A percentile compares a stretch with the other conserved stretches of the same genome.
Conservation (phyloP, 768 basidiomycete species). For the Phanerochaete sordida region DNA sequence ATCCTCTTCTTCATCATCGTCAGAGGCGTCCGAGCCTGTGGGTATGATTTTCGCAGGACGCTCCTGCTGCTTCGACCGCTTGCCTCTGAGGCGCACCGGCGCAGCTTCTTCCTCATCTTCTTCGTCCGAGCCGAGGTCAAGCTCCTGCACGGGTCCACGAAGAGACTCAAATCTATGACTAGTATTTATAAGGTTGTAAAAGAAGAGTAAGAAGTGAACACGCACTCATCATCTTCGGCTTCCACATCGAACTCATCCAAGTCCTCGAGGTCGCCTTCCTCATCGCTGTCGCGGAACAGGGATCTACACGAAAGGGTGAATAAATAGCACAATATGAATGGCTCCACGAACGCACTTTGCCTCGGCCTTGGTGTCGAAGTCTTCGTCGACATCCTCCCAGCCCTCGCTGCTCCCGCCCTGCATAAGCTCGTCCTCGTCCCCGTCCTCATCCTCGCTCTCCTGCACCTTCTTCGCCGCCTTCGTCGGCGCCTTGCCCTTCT, state of each 20-base stretch:
- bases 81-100: slow-evolving; percentile 32
- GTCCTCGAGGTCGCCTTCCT: slow-evolving; percentile 26
- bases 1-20: slow-evolving; percentile 33
- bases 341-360: slow-evolving; percentile 33
- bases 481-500: neutral
- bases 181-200: neutral
- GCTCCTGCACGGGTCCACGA: slow-evolving; percentile 49
- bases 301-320: slow-evolving; percentile 29
- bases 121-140: slow-evolving; percentile 62
- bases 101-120: slow-evolving; percentile 33
- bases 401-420: slow-evolving; percentile 36
- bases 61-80: slow-evolving; percentile 52
- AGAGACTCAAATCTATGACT: slow-evolving; percentile 48
- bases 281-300: slow-evolving; percentile 46
- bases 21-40: slow-evolving; percentile 45
- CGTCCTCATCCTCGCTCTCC: slow-evolving; percentile 11
- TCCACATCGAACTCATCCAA: slow-evolving; percentile 50
- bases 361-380: slow-evolving; percentile 38
- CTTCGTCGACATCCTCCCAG: slow-evolving; percentile 63
- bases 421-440: slow-evolving; percentile 29
- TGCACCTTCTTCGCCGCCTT: neutral
- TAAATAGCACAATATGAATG: slow-evolving; percentile 2
- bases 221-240: slow-evolving; percentile 40
- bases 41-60: slow-evolving; percentile 48
- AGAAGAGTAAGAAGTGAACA: slow-evolving; percentile 1